These are phyloP conservation scores for Cryoendolithus antarcticus DNA, from an alignment of 2,329 filamentous ascomycete species.

Conservation along the genomic window DNA sequence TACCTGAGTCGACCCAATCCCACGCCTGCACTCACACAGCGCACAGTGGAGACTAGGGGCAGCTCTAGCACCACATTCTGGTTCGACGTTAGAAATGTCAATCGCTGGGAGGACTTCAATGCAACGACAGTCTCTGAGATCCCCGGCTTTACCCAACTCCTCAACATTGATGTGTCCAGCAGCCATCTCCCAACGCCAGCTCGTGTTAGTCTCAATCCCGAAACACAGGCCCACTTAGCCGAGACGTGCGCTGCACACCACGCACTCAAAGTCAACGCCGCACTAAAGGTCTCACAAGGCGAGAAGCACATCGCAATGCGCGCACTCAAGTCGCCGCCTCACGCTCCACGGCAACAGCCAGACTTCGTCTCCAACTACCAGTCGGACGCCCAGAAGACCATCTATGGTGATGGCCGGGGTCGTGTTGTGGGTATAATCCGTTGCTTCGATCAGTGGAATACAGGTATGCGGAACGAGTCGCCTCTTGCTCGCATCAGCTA, in stretches of 20 bases:
- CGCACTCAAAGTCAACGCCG: conserved; percentile 75
- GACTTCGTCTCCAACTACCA: conserved; percentile 54
- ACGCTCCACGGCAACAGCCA: conserved; percentile 40
- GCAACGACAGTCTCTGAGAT: conserved; percentile 58
- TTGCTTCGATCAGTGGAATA: conserved; percentile 89
- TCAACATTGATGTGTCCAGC: conserved; percentile 49
- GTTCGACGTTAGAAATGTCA: conserved; percentile 88
- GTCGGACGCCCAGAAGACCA: conserved; percentile 38
- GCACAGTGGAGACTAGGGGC: conserved; percentile 56
- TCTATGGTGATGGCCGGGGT: conserved; percentile 35
- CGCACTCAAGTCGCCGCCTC: conserved; percentile 21
- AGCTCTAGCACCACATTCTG: conserved; percentile 73
- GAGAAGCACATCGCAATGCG: conserved; percentile 47
- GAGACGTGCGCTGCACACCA: conserved; percentile 67
- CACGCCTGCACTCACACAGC: conserved; percentile 67
- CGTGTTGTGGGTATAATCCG: conserved; percentile 78
- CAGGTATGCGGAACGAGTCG: conserved; percentile 76
- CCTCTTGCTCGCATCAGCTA: conserved; percentile 82
- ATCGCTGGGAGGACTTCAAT: conserved; percentile 72
- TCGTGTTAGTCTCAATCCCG: conserved; percentile 45
- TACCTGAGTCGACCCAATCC: conserved; percentile 75
- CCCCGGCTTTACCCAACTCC: conserved; percentile 58
- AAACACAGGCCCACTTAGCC: conserved; percentile 66
- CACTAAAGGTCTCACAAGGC: conserved; percentile 62
- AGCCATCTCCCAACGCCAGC: conserved; percentile 48